Evolutionary conservation across 1,139 yeast species (phyloP).

Genomic region (Sugiyamaella neomexicana): DNA sequence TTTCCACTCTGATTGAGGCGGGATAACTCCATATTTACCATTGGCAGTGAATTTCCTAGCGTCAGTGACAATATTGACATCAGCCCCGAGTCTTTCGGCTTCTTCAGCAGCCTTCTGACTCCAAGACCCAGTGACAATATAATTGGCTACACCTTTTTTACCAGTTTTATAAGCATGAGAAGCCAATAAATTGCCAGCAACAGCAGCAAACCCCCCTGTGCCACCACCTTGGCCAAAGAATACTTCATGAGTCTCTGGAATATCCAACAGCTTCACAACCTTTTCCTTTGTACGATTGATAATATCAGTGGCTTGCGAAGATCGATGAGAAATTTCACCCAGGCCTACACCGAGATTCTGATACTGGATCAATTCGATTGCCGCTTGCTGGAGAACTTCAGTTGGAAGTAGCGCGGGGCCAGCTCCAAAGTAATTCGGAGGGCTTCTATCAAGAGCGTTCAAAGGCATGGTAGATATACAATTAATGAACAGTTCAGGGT

Average conservation of each 20-base stretch:
- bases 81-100: constrained; percentile 79
- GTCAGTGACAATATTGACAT: constrained; percentile 67
- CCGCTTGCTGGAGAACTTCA: constrained; percentile 80
- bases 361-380: constrained; percentile 72
- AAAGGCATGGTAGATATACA: neutral
- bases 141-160: constrained; percentile 76
- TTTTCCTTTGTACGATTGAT: constrained; percentile 74
- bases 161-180: constrained; percentile 61
- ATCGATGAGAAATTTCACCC: constrained; percentile 95
- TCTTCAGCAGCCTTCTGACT: constrained; percentile 84
- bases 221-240: constrained; percentile 98
- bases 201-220: constrained; percentile 88
- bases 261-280: constrained; percentile 58
- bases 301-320: constrained; percentile 73
- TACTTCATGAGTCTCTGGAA: constrained; percentile 92
- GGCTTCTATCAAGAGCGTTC: constrained; percentile 20
- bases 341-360: constrained; percentile 73
- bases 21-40: constrained; percentile 67
- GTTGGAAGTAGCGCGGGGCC: constrained; percentile 95
- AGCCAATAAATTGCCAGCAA: constrained; percentile 81
- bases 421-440: constrained; percentile 87
- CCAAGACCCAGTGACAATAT: constrained; percentile 92
- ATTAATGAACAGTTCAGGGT: too few relatives aligned
- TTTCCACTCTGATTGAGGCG: constrained; percentile 64
- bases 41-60: constrained; percentile 50